phyloP scores from a whole-genome alignment of 2,329 filamentous ascomycete species.

The Phialophora chinensis region DNA sequence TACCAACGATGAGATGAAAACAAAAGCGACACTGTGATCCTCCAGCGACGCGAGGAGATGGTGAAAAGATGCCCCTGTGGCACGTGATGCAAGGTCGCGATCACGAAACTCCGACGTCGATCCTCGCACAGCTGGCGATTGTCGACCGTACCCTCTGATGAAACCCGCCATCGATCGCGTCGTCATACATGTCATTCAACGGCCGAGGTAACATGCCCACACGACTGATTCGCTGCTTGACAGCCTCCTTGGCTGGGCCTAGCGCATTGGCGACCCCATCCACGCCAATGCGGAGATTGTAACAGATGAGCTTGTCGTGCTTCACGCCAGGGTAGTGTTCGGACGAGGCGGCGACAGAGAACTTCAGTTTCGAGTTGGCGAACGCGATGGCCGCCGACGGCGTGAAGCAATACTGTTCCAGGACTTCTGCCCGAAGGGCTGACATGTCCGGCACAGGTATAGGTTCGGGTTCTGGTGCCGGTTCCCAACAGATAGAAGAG shows the following conservation, averaged over 20 bases:
- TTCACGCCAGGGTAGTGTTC: conserved; percentile 31
- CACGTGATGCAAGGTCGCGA: background rate
- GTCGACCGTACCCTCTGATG: conserved; percentile 34
- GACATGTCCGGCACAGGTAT: conserved; percentile 30
- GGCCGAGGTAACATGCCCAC: conserved; percentile 31
- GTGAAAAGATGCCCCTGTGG: background rate
- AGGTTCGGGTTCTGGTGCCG: conserved; percentile 20
- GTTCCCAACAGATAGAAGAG: conserved; percentile 14
- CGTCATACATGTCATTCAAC: conserved; percentile 33
- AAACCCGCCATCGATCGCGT: conserved; percentile 31
- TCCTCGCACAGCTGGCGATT: conserved; percentile 31
- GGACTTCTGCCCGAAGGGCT: conserved; percentile 30
- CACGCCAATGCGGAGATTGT: conserved; percentile 34
- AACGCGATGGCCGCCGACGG: conserved; percentile 33
- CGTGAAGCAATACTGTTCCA: conserved; percentile 35
- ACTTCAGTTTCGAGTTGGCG: conserved; percentile 33
- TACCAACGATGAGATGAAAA: background rate
- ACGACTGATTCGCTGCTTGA: conserved; percentile 28
- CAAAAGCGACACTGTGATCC: background rate
- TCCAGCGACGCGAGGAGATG: background rate
- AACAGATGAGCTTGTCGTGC: conserved; percentile 36
- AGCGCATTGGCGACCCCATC: conserved; percentile 31
- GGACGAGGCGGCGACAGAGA: conserved; percentile 33
- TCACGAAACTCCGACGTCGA: conserved; percentile 36
- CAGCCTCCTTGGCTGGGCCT: conserved; percentile 33